Evolutionary conservation across 129 eudicot genomes (phyloP).

Genomic region (Artemisia annua): DNA sequence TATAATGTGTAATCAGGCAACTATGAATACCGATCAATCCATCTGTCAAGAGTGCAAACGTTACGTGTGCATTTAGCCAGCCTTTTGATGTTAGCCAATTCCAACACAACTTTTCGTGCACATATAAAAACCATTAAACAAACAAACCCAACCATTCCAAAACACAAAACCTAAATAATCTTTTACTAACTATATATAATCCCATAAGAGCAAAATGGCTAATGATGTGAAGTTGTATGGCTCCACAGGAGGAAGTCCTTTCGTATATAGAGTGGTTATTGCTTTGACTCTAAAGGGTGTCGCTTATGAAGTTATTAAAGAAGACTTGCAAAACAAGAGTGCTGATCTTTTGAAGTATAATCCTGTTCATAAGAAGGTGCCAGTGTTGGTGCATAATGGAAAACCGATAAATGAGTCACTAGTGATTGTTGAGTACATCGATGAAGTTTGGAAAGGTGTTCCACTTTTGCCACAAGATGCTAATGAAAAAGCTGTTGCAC

Average conservation of each 20-base stretch:
- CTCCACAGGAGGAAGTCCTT: conserved; percentile 13
- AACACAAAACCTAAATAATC: too few relatives aligned
- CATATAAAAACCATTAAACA: too few relatives aligned
- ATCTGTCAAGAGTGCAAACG: too few relatives aligned
- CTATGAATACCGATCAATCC: too few relatives aligned
- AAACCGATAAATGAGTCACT: conserved; percentile 34
- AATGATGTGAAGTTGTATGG: conserved; percentile 33
- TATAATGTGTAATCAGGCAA: too few relatives aligned
- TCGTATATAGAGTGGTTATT: conserved; percentile 24
- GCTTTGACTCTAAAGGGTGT: conserved; percentile 36
- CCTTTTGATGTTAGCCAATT: too few relatives aligned
- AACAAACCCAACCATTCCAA: too few relatives aligned
- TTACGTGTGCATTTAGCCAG: too few relatives aligned
- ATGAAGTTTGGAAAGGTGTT: conserved; percentile 39
- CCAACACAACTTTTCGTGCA: too few relatives aligned
- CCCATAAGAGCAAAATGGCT: conserved; percentile 9
- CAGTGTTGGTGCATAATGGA: conserved; percentile 36
- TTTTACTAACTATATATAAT: too few relatives aligned
- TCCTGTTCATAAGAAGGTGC: conserved; percentile 34
- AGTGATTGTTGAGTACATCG: conserved; percentile 40
- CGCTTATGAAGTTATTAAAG: conserved; percentile 14
- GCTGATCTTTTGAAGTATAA: conserved; percentile 31
- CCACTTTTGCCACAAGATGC: conserved; percentile 39
- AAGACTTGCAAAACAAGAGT: conserved; percentile 28
- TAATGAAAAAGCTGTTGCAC: conserved; percentile 35